A percentile compares a stretch with the other conserved stretches of the same genome.
phyloP scores from a whole-genome alignment of 2,329 filamentous ascomycete genomes.

The Neonectria hederae region DNA sequence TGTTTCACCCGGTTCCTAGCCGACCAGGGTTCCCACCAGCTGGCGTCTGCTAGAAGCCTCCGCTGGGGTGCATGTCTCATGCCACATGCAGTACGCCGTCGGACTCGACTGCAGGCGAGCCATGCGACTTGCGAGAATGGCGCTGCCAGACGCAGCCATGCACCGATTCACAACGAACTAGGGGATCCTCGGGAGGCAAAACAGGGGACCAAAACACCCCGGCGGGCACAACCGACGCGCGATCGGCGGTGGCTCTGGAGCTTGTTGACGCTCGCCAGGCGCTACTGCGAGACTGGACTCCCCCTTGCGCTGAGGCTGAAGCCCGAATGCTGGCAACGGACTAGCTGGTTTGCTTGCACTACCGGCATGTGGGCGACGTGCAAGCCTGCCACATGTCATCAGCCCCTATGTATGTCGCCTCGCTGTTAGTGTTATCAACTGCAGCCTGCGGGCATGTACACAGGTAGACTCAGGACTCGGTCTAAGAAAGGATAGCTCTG shows the following conservation, averaged over 20 bases:
- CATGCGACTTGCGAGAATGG: background rate
- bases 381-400: background rate
- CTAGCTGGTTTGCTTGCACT: background rate
- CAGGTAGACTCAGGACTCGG: background rate
- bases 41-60: constrained; percentile 11
- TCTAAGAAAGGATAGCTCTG: background rate
- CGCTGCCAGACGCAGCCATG: background rate
- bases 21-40: background rate
- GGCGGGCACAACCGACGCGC: constrained; percentile 21
- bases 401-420: no score
- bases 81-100: background rate
- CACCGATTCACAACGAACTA: constrained; percentile 6
- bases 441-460: no score
- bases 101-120: background rate
- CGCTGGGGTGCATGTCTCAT: background rate
- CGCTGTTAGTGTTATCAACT: background rate
- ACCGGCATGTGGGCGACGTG: background rate
- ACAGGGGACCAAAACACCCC: constrained; percentile 23
- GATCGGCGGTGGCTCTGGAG: constrained; percentile 14
- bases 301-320: constrained; percentile 21
- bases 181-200: constrained; percentile 12
- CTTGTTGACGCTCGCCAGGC: background rate
- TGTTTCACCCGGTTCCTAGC: constrained; percentile 13
- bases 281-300: constrained; percentile 14
- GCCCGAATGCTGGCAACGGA: background rate